Conservation (phyloP, 768 basidiomycete species). For the Collybia mongolica region DNA sequence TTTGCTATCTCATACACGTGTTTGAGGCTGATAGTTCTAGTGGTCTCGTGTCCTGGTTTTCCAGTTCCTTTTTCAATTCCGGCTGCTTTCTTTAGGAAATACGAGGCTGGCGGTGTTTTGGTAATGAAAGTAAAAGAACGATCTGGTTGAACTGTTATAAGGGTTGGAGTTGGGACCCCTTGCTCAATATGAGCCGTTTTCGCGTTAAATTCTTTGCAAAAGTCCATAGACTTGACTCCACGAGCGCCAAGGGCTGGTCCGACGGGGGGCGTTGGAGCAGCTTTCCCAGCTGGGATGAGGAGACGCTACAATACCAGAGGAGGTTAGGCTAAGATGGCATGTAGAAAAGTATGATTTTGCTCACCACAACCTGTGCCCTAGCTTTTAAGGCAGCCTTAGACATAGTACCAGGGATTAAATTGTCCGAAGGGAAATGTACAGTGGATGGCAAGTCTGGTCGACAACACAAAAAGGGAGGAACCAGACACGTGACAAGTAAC, state of each 20-base stretch:
- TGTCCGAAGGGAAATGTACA: constrained; percentile 4
- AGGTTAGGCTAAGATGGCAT: constrained; percentile 7
- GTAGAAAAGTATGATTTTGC: constrained; percentile 23
- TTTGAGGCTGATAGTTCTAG: constrained; percentile 88
- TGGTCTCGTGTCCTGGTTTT: constrained; percentile 73
- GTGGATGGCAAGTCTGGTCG: background rate
- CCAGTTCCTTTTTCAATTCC: constrained; percentile 90
- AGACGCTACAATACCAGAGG: constrained; percentile 55
- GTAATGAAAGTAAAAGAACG: constrained; percentile 92
- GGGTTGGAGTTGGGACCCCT: constrained; percentile 87
- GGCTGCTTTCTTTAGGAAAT: constrained; percentile 89
- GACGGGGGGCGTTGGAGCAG: constrained; percentile 93
- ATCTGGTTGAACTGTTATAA: constrained; percentile 92
- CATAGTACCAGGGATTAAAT: constrained; percentile 37
- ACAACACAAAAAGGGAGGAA: too few relatives aligned
- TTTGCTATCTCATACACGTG: constrained; percentile 99
- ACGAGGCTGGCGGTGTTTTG: constrained; percentile 87
- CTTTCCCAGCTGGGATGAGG: constrained; percentile 90
- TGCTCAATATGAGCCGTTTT: constrained; percentile 84
- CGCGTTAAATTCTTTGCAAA: constrained; percentile 99
- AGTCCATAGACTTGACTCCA: constrained; percentile 99
- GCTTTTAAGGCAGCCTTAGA: constrained; percentile 64
- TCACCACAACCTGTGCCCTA: constrained; percentile 74
- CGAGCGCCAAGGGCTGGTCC: constrained; percentile 97
- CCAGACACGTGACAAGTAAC: constrained; percentile 10